Evolutionary conservation across 345 rosid genomes (phyloP).

Genomic region (Salix viminalis): DNA sequence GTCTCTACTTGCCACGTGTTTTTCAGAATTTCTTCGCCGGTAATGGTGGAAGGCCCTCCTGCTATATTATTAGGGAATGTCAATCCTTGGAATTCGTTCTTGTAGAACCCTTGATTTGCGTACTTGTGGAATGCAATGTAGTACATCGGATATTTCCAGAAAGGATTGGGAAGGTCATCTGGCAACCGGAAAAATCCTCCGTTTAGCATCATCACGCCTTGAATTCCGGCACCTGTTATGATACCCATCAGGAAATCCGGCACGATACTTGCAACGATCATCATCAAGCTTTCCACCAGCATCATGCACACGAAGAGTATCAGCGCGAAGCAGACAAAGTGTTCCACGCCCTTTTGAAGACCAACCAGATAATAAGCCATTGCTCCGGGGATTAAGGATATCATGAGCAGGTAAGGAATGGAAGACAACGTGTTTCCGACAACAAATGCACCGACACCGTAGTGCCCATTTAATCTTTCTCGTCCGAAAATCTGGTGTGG

Average conservation of each 20-base stretch:
- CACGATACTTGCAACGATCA: constrained; percentile 48
- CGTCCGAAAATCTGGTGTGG: constrained; percentile 35
- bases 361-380: constrained; percentile 36
- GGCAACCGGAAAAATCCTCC: constrained; percentile 51
- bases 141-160: constrained; percentile 46
- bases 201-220: constrained; percentile 44
- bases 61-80: constrained; percentile 11
- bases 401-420: constrained; percentile 35
- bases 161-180: constrained; percentile 36
- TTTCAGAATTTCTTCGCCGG: constrained; percentile 26
- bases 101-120: constrained; percentile 30
- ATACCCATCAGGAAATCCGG: constrained; percentile 58
- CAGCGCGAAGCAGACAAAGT: constrained; percentile 31
- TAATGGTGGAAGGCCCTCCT: constrained; percentile 5
- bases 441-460: constrained; percentile 44
- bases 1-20: constrained; percentile 26
- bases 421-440: constrained; percentile 47
- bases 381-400: constrained; percentile 46
- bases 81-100: constrained; percentile 31
- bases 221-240: constrained; percentile 48
- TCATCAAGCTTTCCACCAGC: constrained; percentile 56
- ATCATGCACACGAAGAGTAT: constrained; percentile 39
- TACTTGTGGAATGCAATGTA: constrained; percentile 37
- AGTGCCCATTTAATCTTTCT: constrained; percentile 57
- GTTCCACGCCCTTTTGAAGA: constrained; percentile 29